These are phyloP conservation scores for Trichothecium roseum DNA, from an alignment of 2,329 filamentous ascomycete species.

Conservation along the genomic window DNA sequence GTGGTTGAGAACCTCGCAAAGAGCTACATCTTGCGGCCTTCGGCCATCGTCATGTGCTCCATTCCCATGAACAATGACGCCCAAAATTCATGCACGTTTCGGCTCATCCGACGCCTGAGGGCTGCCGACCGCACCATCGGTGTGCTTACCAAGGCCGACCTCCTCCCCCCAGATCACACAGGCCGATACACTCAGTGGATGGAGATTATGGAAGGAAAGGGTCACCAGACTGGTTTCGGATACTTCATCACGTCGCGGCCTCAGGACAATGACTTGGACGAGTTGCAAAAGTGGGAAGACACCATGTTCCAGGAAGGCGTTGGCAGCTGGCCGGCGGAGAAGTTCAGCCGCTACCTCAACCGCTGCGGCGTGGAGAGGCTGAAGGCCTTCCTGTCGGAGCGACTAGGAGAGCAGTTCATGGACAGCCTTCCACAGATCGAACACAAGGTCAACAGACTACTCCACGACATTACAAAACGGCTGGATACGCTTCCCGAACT, in stretches of 20 bases:
- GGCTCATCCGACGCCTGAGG: conserved; percentile 46
- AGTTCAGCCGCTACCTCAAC: conserved; percentile 35
- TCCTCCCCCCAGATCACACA: conserved; percentile 37
- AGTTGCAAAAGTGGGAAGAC: conserved; percentile 41
- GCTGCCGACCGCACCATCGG: conserved; percentile 56
- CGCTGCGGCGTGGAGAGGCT: conserved; percentile 44
- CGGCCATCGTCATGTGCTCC: conserved; percentile 68
- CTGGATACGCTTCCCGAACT: conserved; percentile 55
- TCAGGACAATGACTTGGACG: conserved; percentile 40
- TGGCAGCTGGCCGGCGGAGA: conserved; percentile 32
- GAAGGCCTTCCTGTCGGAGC: conserved; percentile 39
- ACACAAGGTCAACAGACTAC: conserved; percentile 37
- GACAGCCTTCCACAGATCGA: conserved; percentile 41
- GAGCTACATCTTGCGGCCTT: conserved; percentile 57
- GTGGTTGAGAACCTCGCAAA: conserved; percentile 63
- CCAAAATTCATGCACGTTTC: conserved; percentile 62
- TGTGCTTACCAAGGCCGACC: conserved; percentile 78
- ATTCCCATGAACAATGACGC: conserved; percentile 71
- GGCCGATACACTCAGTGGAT: conserved; percentile 46
- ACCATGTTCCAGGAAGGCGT: conserved; percentile 33
- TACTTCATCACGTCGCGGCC: conserved; percentile 72
- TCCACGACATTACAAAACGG: conserved; percentile 40
- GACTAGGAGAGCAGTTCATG: conserved; percentile 42
- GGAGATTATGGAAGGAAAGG: conserved; percentile 49
- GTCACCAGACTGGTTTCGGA: conserved; percentile 57